These are phyloP conservation scores for Zalaria obscura DNA, from an alignment of 2,329 filamentous ascomycete genomes.

Conservation along the genomic window DNA sequence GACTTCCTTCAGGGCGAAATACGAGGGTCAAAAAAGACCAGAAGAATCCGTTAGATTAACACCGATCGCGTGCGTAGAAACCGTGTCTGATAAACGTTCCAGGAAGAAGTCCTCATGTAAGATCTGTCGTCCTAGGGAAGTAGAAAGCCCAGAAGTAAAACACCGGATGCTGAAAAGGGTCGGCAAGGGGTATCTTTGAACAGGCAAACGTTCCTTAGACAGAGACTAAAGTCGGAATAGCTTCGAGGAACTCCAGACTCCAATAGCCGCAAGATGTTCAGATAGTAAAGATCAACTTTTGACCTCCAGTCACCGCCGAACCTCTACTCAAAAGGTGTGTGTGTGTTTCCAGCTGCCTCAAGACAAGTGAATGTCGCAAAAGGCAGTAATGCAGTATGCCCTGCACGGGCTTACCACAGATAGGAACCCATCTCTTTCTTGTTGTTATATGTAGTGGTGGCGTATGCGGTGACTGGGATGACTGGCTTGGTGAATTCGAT, in stretches of 20 bases:
- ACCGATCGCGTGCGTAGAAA: conserved; percentile 4
- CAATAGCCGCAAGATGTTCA: too few species aligned
- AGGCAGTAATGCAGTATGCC: conserved; percentile 4
- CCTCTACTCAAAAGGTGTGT: neutral
- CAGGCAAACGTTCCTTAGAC: too few species aligned
- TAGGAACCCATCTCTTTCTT: conserved; percentile 4
- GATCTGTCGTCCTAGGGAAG: too few species aligned
- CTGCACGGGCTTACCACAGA: conserved; percentile 5
- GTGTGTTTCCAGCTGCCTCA: conserved; percentile 1
- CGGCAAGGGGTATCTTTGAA: too few species aligned
- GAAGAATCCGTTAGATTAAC: conserved; percentile 7
- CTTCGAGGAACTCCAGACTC: neutral
- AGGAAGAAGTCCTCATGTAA: neutral
- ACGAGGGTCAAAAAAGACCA: conserved; percentile 3
- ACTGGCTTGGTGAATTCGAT: conserved; percentile 1
- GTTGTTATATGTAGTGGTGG: conserved; percentile 1
- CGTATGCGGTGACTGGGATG: conserved; percentile 6
- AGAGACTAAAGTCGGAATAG: neutral
- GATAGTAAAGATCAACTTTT: neutral
- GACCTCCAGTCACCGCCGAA: conserved; percentile 6
- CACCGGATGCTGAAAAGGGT: too few species aligned
- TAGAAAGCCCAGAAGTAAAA: too few species aligned
- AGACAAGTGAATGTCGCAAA: conserved; percentile 3
- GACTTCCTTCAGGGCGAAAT: neutral
- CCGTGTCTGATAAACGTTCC: neutral